Evolutionary conservation across 345 rosid genomes (phyloP).

Genomic region (Arabis alpina): DNA sequence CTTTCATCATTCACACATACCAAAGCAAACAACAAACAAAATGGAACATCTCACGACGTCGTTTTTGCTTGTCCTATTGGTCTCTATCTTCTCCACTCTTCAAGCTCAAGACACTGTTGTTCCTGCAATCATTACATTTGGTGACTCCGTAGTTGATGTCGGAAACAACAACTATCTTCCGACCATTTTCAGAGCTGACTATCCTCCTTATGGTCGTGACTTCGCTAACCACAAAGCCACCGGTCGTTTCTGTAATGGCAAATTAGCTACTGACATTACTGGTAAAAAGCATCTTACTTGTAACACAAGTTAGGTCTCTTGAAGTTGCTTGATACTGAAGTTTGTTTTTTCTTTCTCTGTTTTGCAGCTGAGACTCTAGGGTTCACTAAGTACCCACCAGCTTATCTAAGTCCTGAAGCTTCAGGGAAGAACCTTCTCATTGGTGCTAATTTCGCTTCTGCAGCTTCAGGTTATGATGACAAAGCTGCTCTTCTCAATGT

Average conservation of each 20-base stretch:
- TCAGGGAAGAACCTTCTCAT: slow-evolving; percentile 89
- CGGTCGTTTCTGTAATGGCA: slow-evolving; percentile 95
- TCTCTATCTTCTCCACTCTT: slow-evolving; percentile 23
- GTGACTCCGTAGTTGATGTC: slow-evolving; percentile 90
- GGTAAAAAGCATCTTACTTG: slow-evolving; percentile 52
- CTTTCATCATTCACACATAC: slow-evolving; percentile 31
- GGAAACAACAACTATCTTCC: slow-evolving; percentile 91
- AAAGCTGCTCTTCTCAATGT: slow-evolving; percentile 67
- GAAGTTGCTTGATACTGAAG: neutral
- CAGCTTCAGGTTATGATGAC: slow-evolving; percentile 91
- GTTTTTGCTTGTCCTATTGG: slow-evolving; percentile 20
- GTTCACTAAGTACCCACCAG: slow-evolving; percentile 73
- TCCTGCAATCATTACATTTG: slow-evolving; percentile 78
- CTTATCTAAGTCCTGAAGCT: slow-evolving; percentile 88
- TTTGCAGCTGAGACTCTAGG: slow-evolving; percentile 83
- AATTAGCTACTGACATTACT: slow-evolving; percentile 84
- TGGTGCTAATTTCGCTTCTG: slow-evolving; percentile 94
- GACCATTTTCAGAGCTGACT: slow-evolving; percentile 76
- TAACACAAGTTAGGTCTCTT: slow-evolving; percentile 10
- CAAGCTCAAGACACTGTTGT: slow-evolving; percentile 55
- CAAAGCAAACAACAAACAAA: slow-evolving; percentile 3
- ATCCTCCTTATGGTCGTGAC: slow-evolving; percentile 96
- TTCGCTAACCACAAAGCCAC: slow-evolving; percentile 68
- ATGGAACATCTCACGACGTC: slow-evolving; percentile 32
- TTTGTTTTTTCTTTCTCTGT: slow-evolving; percentile 16